Conservation (phyloP, 139 green algal genomes). For the Chlorella sp. region DNA sequence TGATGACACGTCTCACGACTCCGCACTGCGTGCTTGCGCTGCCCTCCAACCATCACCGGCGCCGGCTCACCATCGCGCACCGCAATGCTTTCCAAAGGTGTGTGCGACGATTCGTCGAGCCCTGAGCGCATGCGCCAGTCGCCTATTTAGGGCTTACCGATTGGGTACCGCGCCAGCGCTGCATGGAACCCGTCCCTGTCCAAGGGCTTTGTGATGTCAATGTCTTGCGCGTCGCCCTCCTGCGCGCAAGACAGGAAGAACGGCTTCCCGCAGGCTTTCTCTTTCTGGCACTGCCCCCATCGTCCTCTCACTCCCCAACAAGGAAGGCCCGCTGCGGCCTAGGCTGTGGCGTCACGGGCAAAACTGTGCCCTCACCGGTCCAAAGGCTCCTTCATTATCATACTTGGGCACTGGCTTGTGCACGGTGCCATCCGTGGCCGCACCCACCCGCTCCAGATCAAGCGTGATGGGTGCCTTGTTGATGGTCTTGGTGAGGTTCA, state of each 20-base stretch:
- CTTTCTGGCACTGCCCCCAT: too few relatives aligned
- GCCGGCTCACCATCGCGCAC: too few relatives aligned
- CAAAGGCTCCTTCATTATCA: constrained; percentile 53
- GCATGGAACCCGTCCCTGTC: constrained; percentile 31
- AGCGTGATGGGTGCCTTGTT: constrained; percentile 78
- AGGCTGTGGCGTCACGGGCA: too few relatives aligned
- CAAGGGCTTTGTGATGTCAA: constrained; percentile 49
- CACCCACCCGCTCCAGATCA: constrained; percentile 42
- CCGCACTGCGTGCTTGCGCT: not conserved
- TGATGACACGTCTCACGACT: too few relatives aligned
- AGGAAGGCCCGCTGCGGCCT: too few relatives aligned
- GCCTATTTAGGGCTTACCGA: constrained; percentile 35
- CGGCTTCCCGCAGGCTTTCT: too few relatives aligned
- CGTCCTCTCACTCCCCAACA: too few relatives aligned
- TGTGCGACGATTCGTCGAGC: too few relatives aligned
- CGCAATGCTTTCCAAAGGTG: too few relatives aligned
- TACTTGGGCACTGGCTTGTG: constrained; percentile 55
- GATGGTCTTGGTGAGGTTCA: constrained; percentile 96
- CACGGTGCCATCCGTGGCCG: constrained; percentile 6
- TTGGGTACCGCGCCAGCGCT: constrained; percentile 49
- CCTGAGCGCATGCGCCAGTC: too few relatives aligned
- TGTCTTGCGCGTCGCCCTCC: constrained; percentile 32
- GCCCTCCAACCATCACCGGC: too few relatives aligned
- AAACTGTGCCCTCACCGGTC: too few relatives aligned
- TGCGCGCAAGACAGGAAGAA: not conserved